These are phyloP conservation scores for Daldinia eschscholtzii DNA, from an alignment of 2,329 filamentous ascomycete genomes.

Conservation along the genomic window DNA sequence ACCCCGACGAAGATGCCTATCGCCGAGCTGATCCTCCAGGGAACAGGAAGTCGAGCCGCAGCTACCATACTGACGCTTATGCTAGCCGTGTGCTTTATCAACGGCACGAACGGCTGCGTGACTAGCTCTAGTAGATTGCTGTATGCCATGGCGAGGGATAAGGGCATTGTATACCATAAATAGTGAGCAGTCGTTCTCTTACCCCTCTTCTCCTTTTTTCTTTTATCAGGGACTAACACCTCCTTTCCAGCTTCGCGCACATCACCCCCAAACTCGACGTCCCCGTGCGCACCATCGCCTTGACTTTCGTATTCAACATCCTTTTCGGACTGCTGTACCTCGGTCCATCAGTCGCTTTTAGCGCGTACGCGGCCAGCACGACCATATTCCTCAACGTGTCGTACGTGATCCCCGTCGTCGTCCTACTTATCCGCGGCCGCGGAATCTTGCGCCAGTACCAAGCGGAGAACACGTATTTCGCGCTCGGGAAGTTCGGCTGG, in stretches of 20 bases:
- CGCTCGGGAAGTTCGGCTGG: constrained; percentile 50
- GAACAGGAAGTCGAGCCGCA: constrained; percentile 56
- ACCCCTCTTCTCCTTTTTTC: not conserved
- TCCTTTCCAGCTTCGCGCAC: constrained; percentile 50
- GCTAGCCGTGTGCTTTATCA: constrained; percentile 60
- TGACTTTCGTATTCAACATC: constrained; percentile 59
- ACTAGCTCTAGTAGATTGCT: constrained; percentile 59
- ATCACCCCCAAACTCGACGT: constrained; percentile 57
- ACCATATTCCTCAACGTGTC: constrained; percentile 62
- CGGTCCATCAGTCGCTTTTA: constrained; percentile 61
- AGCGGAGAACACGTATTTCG: constrained; percentile 48
- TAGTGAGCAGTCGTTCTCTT: constrained; percentile 40
- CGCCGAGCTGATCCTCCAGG: constrained; percentile 60
- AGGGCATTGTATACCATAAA: constrained; percentile 54
- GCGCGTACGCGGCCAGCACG: constrained; percentile 60
- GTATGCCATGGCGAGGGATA: constrained; percentile 62
- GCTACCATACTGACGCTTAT: constrained; percentile 58
- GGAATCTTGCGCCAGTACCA: constrained; percentile 49
- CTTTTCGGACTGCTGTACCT: constrained; percentile 62
- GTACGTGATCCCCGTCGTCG: constrained; percentile 59
- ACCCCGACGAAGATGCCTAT: constrained; percentile 61
- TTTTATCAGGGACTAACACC: constrained; percentile 38
- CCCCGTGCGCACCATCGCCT: constrained; percentile 57
- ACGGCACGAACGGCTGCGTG: constrained; percentile 60
- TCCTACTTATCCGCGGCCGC: constrained; percentile 55